Conservation (phyloP, 768 basidiomycete species). For the Nidularia sp. region DNA sequence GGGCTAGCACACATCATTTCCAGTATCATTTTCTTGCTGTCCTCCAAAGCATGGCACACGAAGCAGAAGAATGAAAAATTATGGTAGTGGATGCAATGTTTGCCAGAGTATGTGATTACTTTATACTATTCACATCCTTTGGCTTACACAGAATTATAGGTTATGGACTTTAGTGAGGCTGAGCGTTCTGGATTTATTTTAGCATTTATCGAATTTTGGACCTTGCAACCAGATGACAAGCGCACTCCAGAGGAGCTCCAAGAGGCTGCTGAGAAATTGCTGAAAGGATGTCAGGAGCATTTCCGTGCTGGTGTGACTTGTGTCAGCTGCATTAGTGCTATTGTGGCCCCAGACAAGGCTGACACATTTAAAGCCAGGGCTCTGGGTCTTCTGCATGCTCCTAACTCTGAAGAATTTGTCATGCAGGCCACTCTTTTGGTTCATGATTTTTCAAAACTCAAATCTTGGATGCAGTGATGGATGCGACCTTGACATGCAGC, state of each 20-base stretch:
- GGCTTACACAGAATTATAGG: slow-evolving; percentile 10
- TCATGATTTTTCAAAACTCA: slow-evolving; percentile 12
- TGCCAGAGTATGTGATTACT: slow-evolving; percentile 10
- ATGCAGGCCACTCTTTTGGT: slow-evolving; percentile 3
- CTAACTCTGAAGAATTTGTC: slow-evolving; percentile 8
- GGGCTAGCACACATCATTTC: not conserved
- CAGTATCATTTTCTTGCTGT: not conserved
- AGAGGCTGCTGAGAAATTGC: slow-evolving; percentile 3
- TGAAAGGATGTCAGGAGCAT: slow-evolving; percentile 28
- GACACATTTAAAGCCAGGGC: slow-evolving; percentile 12
- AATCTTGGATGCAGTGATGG: slow-evolving; percentile 30
- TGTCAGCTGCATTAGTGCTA: slow-evolving; percentile 13
- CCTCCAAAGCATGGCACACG: not conserved
- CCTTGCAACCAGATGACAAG: slow-evolving; percentile 2
- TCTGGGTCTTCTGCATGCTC: slow-evolving; percentile 5
- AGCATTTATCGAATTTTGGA: slow-evolving; percentile 21
- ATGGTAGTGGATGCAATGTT: not conserved
- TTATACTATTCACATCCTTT: not conserved
- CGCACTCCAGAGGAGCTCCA: slow-evolving; percentile 7
- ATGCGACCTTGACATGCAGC: slow-evolving; percentile 14
- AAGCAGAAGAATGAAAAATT: not conserved
- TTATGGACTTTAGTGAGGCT: slow-evolving; percentile 31
- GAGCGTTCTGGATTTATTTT: slow-evolving; percentile 21
- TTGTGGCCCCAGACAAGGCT: slow-evolving; percentile 11
- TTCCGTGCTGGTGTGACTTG: slow-evolving; percentile 21